A percentile compares a stretch with the other conserved stretches of the same genome.
Evolutionary conservation across 2,329 filamentous ascomycete genomes (phyloP).

Genomic region (Thielaviopsis ethacetica): DNA sequence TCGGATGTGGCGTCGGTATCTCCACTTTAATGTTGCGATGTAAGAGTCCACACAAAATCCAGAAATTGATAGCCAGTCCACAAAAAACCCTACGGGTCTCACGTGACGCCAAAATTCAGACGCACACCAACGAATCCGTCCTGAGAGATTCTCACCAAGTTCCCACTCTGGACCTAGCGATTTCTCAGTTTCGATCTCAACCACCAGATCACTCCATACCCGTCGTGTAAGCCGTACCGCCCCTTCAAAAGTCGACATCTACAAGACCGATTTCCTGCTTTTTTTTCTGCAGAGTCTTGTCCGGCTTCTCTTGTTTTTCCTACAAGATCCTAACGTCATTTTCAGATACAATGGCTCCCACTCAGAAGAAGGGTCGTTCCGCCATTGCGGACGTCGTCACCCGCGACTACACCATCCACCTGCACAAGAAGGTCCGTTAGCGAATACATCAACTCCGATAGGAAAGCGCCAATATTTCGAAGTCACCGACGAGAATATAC

Average conservation of each 20-base stretch:
- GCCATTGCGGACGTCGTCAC: constrained; percentile 98
- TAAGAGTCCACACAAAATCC: constrained; percentile 9
- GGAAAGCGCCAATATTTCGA: neutral
- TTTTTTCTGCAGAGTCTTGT: constrained; percentile 9
- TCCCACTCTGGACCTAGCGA: constrained; percentile 12
- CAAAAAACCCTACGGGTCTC: constrained; percentile 11
- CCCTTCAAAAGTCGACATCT: constrained; percentile 6
- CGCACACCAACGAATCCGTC: constrained; percentile 10
- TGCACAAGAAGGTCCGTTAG: constrained; percentile 68
- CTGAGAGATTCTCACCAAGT: constrained; percentile 12
- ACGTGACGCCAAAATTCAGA: constrained; percentile 10
- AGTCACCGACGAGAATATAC: neutral
- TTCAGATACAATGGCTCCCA: constrained; percentile 46
- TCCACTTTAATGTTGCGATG: constrained; percentile 6
- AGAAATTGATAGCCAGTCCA: constrained; percentile 7
- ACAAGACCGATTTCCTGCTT: neutral
- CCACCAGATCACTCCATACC: constrained; percentile 12
- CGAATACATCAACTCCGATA: neutral
- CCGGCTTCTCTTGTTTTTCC: constrained; percentile 10
- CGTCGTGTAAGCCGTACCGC: constrained; percentile 10
- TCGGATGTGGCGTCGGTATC: neutral
- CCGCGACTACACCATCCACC: constrained; percentile 99
- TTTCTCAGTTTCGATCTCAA: constrained; percentile 12
- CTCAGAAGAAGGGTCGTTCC: constrained; percentile 65
- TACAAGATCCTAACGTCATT: constrained; percentile 14